Percentiles rank a stretch among this genome's conserved stretches.
phyloP scores from a whole-genome alignment of 176 grass and related monocot species.

The Ensete glaucum region DNA sequence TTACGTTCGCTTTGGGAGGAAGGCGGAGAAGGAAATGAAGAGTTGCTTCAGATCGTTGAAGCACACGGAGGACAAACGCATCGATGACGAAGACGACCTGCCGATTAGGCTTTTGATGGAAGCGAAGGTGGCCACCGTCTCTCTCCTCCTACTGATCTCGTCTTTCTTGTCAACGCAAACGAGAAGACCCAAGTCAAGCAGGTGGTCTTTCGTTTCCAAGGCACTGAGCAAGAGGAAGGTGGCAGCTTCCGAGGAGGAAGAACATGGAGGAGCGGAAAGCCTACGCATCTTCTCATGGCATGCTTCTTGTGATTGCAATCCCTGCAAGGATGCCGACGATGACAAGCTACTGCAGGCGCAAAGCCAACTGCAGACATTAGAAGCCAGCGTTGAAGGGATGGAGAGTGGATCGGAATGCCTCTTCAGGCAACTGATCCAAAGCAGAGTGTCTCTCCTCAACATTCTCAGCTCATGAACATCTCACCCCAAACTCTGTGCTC shows the following conservation, averaged over 20 bases:
- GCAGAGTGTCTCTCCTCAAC: slow-evolving; percentile 29
- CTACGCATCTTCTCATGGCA: background rate
- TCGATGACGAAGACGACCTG: background rate
- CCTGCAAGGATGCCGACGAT: slow-evolving; percentile 1
- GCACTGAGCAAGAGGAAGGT: slow-evolving; percentile 12
- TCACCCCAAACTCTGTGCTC: background rate
- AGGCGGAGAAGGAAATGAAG: slow-evolving; percentile 12
- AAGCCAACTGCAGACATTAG: slow-evolving; percentile 17
- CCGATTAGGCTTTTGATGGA: slow-evolving; percentile 12
- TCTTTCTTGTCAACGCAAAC: slow-evolving; percentile 5
- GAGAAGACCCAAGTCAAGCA: background rate
- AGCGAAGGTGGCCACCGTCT: slow-evolving; percentile 8
- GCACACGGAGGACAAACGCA: background rate
- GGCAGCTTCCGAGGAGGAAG: background rate
- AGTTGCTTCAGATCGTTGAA: background rate
- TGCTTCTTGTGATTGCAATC: background rate
- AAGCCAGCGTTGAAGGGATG: slow-evolving; percentile 23
- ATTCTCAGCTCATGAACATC: slow-evolving; percentile 23
- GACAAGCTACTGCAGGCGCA: background rate
- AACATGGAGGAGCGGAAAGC: background rate
- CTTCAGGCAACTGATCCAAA: slow-evolving; percentile 28
- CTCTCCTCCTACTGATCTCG: slow-evolving; percentile 9
- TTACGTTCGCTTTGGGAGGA: slow-evolving; percentile 23
- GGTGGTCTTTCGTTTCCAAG: slow-evolving; percentile 20
- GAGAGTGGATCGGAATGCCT: slow-evolving; percentile 16